These are phyloP conservation scores for Persicaria maculosa DNA, from an alignment of 148 eudicot species.

Conservation along the genomic window DNA sequence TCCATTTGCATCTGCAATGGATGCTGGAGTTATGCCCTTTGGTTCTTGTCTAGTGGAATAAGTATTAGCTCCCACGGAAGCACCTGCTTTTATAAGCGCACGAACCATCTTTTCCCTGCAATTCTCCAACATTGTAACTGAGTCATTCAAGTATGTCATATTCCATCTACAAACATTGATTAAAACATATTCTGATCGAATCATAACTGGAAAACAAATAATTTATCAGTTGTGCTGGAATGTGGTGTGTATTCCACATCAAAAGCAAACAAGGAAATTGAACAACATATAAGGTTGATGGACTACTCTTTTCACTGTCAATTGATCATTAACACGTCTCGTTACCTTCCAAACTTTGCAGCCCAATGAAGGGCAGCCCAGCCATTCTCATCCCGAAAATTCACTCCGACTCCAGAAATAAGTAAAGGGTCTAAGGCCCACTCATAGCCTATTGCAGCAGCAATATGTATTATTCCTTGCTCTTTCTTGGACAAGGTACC, in stretches of 20 bases:
- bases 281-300: too few species aligned
- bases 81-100: constrained; percentile 77
- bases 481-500: constrained; percentile 71
- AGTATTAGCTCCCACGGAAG: constrained; percentile 74
- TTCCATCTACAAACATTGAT: too few species aligned
- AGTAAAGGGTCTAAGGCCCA: constrained; percentile 82
- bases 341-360: constrained; percentile 70
- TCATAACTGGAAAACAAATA: too few species aligned
- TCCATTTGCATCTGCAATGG: constrained; percentile 59
- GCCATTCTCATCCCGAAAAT: constrained; percentile 84
- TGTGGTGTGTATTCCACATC: too few species aligned
- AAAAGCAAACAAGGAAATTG: not conserved
- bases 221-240: too few species aligned
- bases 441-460: constrained; percentile 78
- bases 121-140: too few species aligned
- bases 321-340: constrained; percentile 16
- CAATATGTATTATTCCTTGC: constrained; percentile 87
- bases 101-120: constrained; percentile 88
- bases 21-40: constrained; percentile 69
- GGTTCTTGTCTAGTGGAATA: constrained; percentile 75
- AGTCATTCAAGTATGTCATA: too few species aligned
- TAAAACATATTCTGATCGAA: too few species aligned
- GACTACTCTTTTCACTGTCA: not conserved
- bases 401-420: constrained; percentile 58
- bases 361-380: constrained; percentile 99